phyloP scores from a whole-genome alignment of 2,329 filamentous ascomycete species.

The Phaeosphaeria sp. region DNA sequence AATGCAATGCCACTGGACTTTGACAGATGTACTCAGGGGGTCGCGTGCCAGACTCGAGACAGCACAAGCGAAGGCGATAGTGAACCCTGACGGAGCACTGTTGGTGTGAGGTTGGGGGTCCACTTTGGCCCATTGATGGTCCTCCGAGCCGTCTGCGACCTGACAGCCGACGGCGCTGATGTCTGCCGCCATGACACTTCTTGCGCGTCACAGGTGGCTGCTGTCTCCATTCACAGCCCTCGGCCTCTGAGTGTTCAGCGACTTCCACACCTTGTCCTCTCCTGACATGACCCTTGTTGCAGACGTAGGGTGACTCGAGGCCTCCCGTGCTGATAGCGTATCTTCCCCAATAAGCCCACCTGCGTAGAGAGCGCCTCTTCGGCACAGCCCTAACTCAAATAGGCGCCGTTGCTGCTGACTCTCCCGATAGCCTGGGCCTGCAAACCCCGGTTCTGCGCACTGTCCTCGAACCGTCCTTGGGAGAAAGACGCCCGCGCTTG shows the following conservation, averaged over 20 bases:
- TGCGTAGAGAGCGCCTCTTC: not conserved
- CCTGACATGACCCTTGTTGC: not conserved
- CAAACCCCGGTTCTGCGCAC: too few species aligned
- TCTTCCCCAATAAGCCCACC: not conserved
- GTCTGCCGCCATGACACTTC: too few species aligned
- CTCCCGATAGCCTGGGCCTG: not conserved
- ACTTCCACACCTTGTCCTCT: not conserved
- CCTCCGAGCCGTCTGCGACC: conserved; percentile 4
- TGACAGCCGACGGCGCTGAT: conserved; percentile 12
- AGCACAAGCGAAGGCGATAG: conserved; percentile 5
- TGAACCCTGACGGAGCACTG: not conserved
- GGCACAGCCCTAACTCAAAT: not conserved
- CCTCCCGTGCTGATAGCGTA: not conserved
- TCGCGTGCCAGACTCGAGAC: not conserved
- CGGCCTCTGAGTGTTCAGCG: not conserved
- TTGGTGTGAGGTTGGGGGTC: not conserved
- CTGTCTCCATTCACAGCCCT: not conserved
- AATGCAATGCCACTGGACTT: not conserved
- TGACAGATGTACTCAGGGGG: not conserved
- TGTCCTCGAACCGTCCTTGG: not conserved
- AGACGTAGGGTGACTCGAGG: not conserved
- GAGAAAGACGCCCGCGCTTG: too few species aligned
- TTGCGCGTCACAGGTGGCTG: not conserved
- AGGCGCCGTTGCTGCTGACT: not conserved
- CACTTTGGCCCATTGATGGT: conserved; percentile 3